Evolutionary conservation across 2,329 filamentous ascomycete genomes (phyloP), one percentile per base, ranked within the genome.

Genomic region (Exophiala lecanii-corni): DNA sequence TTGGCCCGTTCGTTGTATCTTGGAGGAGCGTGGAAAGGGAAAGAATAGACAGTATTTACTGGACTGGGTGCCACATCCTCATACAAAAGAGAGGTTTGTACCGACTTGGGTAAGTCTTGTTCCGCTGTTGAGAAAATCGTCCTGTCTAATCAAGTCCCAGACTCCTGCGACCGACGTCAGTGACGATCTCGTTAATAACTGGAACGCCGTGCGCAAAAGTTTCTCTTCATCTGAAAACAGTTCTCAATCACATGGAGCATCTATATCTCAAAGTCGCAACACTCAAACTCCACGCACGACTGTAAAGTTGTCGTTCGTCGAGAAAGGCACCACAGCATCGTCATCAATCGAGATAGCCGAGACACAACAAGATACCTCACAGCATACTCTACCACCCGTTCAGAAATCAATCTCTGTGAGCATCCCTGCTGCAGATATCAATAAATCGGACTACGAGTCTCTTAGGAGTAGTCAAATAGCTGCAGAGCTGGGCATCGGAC

Each of bases 21-120:
- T 75, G 58, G 66, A 72, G 28, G 48, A 59, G 30, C 60, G 59
- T 57, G 59, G 57, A 40, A 17, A 32, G 28, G 39, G 38, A 32
- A 47, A 47, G 25, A 36, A 36, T 34, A 45, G 21, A 18, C 31
- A 52, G 38, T 55, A 50, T 37, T 42, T 51, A 15, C 42, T 57
- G 6, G 37, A 49, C 36, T 57, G 55, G 55, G 42, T 43, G 28
- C 21, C 26, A 9, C 47, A 56, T 41, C 49, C 54, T 30, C 15
- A 35, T 19, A 54, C 33, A 9, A 32, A 40, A 16, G 49, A 58
- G 43, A 45, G 34, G 10, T 55, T 20, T 20, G 21, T 39, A n/a
- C 55, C 56, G 23, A 39, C 42, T 15, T 57, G 54, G 53, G 45
- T 51, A 47, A 41, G 42, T 7, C 37, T 16, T 9, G 30, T 33